A percentile compares a stretch with the other conserved stretches of the same genome.
These are phyloP conservation scores for Ambrosiella cleistominuta DNA, from an alignment of 2,329 filamentous ascomycete genomes.

Conservation along the genomic window DNA sequence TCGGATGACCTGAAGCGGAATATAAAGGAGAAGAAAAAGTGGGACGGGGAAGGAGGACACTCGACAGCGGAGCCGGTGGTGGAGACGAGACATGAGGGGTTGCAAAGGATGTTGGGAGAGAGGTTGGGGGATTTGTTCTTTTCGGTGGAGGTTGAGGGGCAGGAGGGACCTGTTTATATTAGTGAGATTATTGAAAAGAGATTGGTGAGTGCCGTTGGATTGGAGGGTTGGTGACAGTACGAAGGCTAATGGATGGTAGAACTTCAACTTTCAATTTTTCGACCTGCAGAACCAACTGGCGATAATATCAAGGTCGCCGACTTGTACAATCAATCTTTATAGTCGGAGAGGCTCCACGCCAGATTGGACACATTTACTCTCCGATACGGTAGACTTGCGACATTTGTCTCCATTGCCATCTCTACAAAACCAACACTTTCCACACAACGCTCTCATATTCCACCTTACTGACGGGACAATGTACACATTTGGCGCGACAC, in stretches of 20 bases:
- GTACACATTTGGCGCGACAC: conserved; percentile 46
- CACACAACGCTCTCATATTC: conserved; percentile 67
- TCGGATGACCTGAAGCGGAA: conserved; percentile 25
- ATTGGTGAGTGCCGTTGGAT: conserved; percentile 30
- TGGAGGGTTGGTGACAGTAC: neutral
- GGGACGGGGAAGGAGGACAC: neutral
- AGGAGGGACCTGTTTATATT: conserved; percentile 66
- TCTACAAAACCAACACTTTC: conserved; percentile 53
- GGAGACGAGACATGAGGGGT: conserved; percentile 45
- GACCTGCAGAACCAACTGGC: conserved; percentile 50
- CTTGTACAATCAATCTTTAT: conserved; percentile 58
- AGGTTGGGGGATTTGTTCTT: conserved; percentile 78
- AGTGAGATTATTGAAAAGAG: conserved; percentile 64
- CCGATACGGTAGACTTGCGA: conserved; percentile 53
- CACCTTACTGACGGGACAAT: conserved; percentile 68
- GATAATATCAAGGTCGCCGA: conserved; percentile 45
- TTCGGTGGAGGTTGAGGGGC: conserved; percentile 48
- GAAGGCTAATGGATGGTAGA: conserved; percentile 26
- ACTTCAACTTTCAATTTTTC: conserved; percentile 78
- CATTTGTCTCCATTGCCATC: conserved; percentile 63
- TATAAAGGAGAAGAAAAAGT: neutral
- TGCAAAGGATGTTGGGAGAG: conserved; percentile 56
- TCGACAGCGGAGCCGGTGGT: conserved; percentile 19
- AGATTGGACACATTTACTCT: conserved; percentile 48
- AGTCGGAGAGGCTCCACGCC: conserved; percentile 33